Evolutionary conservation across 2,329 filamentous ascomycete genomes (phyloP), one percentile per base, ranked within the genome.

Genomic region (Ascochyta fabae): DNA sequence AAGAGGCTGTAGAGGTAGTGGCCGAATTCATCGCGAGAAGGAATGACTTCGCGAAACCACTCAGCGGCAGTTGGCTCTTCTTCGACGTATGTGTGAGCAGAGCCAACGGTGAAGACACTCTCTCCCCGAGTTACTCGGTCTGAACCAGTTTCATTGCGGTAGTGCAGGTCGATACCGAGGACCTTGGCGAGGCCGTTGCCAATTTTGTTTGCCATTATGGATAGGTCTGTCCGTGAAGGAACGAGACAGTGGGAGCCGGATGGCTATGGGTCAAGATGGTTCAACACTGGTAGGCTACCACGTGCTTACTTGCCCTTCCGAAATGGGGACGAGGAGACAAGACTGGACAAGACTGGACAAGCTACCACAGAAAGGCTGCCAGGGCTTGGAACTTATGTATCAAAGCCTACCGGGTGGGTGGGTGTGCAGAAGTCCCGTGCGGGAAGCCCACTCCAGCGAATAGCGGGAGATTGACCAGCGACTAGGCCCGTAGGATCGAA

Each of bases 151-250:
- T 84, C 81, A 56, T 93, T 84, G 39, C 85, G 81, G 58, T 88
- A 85, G 58, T 91, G 81, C 29, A 96, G 79, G 75, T 95, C 90
- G 81, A 97, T 96, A 55, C 90, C 89, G 33, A 97, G 82, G 58
- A 81, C 82, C 75, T 91, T 95, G 72, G 92, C 93, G 74, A 96
- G 75, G 66, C 81, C 80, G 69, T 88, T 88, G 50, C 91, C 89
- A 62, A 89, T 64, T 74, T 88, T 88, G 65, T 83, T 84, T 46
- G 60, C 60, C 58, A 69, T 65, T 27, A 16, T 48, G 39, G 23
- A 9, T 13, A 31, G 12, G 8, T 48, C 33, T 15, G 33, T 44
- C 31, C 41, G 33, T 22, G 22, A 27, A 31, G 29, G 47, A 29
- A 48, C 42, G 24, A 41, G 44, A 39, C 47, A 42, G 16, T 34